Percentiles rank a stretch among this genome's conserved stretches.
Conservation (phyloP, 345 rosid species). For the Eutrema heterophyllum region DNA sequence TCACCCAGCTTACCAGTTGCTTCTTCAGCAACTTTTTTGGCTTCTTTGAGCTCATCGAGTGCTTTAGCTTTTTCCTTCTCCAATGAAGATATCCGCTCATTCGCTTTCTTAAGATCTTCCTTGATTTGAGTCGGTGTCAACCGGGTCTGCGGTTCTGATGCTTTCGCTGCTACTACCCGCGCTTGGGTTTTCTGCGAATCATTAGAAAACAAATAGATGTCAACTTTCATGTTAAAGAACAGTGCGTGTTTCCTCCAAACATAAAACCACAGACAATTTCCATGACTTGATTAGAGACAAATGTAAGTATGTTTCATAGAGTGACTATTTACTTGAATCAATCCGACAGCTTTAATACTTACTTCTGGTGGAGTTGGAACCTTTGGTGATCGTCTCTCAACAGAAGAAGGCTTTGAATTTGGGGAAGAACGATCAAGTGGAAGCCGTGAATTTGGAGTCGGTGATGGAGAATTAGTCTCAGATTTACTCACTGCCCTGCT, state of each 20-base stretch:
- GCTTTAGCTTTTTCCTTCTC: constrained; percentile 81
- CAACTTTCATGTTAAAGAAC: not conserved
- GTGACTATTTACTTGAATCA: not conserved
- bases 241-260: not conserved
- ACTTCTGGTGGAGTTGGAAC: constrained; percentile 68
- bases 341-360: not conserved
- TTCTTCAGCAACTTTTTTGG: constrained; percentile 56
- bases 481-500: constrained; percentile 53
- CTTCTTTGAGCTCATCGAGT: constrained; percentile 68
- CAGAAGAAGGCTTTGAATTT: constrained; percentile 50
- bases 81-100: constrained; percentile 51
- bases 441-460: constrained; percentile 54
- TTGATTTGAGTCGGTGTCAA: constrained; percentile 55
- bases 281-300: not conserved
- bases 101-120: constrained; percentile 92
- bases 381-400: constrained; percentile 67
- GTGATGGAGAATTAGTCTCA: constrained; percentile 56
- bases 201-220: constrained; percentile 21
- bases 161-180: constrained; percentile 44
- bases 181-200: constrained; percentile 57
- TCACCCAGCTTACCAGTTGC: constrained; percentile 69
- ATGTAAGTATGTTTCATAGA: not conserved
- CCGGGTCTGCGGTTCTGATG: constrained; percentile 60
- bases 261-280: not conserved
- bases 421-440: constrained; percentile 71